phyloP scores from a whole-genome alignment of 768 basidiomycete species.

The Vishniacozyma victoriae region DNA sequence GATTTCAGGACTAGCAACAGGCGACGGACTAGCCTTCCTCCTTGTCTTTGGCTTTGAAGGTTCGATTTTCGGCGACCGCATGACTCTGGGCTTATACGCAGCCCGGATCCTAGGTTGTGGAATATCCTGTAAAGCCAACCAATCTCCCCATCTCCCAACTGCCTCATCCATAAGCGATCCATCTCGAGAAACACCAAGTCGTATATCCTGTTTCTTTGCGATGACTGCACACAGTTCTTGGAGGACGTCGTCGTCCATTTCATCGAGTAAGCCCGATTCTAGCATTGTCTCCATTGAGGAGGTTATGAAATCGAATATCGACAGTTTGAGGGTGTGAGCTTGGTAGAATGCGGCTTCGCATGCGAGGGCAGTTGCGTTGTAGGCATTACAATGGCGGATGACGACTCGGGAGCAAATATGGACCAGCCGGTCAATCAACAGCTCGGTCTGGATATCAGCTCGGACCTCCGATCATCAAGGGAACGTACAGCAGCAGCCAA shows the following conservation, averaged over 20 bases:
- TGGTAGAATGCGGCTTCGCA: constrained; percentile 75
- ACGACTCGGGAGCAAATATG: constrained; percentile 75
- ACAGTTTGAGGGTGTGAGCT: constrained; percentile 60
- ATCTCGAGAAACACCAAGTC: constrained; percentile 63
- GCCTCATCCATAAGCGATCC: constrained; percentile 56
- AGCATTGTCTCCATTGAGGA: constrained; percentile 82
- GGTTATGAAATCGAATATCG: constrained; percentile 71
- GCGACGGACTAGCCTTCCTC: constrained; percentile 14
- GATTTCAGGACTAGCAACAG: constrained; percentile 38
- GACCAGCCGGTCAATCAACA: constrained; percentile 78
- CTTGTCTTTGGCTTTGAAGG: constrained; percentile 16
- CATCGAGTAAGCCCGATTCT: constrained; percentile 72
- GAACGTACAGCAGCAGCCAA: constrained; percentile 69
- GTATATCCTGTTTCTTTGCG: constrained; percentile 57
- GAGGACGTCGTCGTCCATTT: constrained; percentile 61
- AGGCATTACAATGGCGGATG: constrained; percentile 59
- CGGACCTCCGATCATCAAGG: background rate
- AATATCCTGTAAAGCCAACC: constrained; percentile 55
- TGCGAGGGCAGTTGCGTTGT: constrained; percentile 74
- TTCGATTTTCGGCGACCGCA: constrained; percentile 35
- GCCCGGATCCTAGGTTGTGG: constrained; percentile 40
- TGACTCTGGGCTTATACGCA: constrained; percentile 31
- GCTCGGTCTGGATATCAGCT: constrained; percentile 60
- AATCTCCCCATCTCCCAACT: constrained; percentile 64
- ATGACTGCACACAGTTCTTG: constrained; percentile 62